A percentile compares a stretch with the other conserved stretches of the same genome.
Conservation (phyloP, 768 basidiomycete species). For the Calocera viscosa region DNA sequence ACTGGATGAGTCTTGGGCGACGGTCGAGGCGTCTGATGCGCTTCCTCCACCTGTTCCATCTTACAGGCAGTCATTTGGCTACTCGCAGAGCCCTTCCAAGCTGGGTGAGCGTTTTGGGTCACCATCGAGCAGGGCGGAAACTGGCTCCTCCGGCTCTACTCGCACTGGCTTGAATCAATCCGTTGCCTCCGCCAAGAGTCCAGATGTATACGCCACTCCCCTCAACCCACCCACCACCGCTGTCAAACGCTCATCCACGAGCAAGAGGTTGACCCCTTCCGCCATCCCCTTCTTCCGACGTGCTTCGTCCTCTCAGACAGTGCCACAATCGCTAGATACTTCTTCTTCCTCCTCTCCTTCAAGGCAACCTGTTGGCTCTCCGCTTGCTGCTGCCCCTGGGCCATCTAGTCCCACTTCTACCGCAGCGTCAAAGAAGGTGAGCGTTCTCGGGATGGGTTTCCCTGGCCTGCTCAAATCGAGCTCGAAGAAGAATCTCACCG, state of each 20-base stretch:
- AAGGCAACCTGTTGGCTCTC: conserved; percentile 37
- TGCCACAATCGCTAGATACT: conserved; percentile 15
- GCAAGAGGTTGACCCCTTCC: conserved; percentile 74
- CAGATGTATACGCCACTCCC: conserved; percentile 10
- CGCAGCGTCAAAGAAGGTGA: conserved; percentile 63
- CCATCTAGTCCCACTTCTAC: conserved; percentile 42
- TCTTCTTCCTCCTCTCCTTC: conserved; percentile 37
- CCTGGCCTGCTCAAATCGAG: conserved; percentile 77
- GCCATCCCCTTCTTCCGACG: conserved; percentile 91
- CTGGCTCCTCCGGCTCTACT: conserved; percentile 24
- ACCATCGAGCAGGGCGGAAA: conserved; percentile 8
- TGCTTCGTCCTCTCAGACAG: conserved; percentile 52
- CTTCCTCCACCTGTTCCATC: not conserved
- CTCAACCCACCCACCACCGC: conserved; percentile 12
- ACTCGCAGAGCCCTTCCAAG: not conserved
- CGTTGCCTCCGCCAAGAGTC: conserved; percentile 12
- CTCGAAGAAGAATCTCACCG: conserved; percentile 67
- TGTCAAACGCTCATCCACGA: conserved; percentile 16
- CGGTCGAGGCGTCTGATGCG: not conserved
- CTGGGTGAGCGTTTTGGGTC: not conserved
- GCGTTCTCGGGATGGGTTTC: conserved; percentile 65
- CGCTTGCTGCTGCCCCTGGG: conserved; percentile 17
- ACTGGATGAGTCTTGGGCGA: conserved; percentile 10
- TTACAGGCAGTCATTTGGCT: not conserved
- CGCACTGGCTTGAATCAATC: conserved; percentile 27